Evolutionary conservation across 805 yeast species (phyloP).

Genomic region (Schizosaccharomyces lindneri): DNA sequence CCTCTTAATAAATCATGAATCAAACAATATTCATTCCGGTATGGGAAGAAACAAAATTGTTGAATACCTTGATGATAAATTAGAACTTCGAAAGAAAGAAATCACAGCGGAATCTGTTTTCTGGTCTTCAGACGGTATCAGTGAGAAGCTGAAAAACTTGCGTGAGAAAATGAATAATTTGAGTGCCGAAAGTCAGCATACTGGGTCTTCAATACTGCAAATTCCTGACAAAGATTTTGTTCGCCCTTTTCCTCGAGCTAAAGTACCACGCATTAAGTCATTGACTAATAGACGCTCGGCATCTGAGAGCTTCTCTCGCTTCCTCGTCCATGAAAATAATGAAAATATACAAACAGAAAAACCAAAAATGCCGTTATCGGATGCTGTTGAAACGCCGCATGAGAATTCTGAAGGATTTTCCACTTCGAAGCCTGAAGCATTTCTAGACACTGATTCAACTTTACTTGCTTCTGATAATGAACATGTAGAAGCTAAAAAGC

Average conservation of each 20-base stretch:
- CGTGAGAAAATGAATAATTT: background rate
- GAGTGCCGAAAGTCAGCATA: background rate
- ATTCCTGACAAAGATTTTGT: slow-evolving; percentile 3
- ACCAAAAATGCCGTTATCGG: no score
- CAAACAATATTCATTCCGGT: background rate
- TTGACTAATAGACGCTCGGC: background rate
- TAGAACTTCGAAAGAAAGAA: background rate
- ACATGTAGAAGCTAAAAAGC: no score
- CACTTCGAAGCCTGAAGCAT: no score
- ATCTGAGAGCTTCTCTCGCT: background rate
- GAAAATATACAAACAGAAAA: no score
- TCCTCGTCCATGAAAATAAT: no score
- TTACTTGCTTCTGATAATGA: no score
- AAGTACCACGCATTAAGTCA: no score
- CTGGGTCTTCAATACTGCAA: background rate
- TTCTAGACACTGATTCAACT: no score
- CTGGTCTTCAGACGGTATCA: background rate
- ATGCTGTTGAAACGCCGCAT: no score
- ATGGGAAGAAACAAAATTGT: background rate
- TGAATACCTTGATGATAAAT: background rate
- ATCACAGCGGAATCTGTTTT: background rate
- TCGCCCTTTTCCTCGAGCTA: background rate
- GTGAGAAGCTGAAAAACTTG: background rate
- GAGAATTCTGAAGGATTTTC: no score
- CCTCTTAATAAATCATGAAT: slow-evolving; percentile 10